Conservation (phyloP, 2,329 filamentous ascomycete species). For the Stemphylium vesicarium region DNA sequence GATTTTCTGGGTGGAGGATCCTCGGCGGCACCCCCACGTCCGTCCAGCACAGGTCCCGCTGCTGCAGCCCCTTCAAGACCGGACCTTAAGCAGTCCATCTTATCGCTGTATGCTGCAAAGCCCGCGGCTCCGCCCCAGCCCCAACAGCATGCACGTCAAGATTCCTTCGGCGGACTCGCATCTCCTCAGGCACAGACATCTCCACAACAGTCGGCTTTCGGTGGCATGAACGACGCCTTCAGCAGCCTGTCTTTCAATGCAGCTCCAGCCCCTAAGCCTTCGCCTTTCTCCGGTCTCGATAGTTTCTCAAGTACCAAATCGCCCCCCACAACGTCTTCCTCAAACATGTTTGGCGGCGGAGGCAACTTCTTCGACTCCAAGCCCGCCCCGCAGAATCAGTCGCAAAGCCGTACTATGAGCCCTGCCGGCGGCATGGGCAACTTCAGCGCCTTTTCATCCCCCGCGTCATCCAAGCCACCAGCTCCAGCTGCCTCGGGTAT, state of each 20-base stretch:
- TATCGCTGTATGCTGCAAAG: conserved; percentile 91
- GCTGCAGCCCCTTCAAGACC: conserved; percentile 74
- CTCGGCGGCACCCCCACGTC: conserved; percentile 72
- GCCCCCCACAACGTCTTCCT: conserved; percentile 53
- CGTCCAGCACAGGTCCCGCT: conserved; percentile 77
- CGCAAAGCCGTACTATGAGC: conserved; percentile 58
- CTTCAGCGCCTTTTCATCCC: conserved; percentile 70
- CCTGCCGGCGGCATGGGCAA: conserved; percentile 64
- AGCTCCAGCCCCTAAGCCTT: conserved; percentile 60
- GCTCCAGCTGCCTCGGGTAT: conserved; percentile 62
- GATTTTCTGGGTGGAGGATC: conserved; percentile 85
- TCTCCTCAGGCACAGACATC: conserved; percentile 48
- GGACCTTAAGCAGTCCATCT: conserved; percentile 94
- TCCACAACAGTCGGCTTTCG: conserved; percentile 56
- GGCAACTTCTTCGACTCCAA: conserved; percentile 84
- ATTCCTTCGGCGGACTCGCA: conserved; percentile 55
- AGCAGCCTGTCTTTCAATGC: conserved; percentile 68
- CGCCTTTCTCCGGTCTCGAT: conserved; percentile 68
- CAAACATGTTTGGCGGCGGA: conserved; percentile 64
- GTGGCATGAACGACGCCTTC: conserved; percentile 83
- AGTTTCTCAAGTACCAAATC: conserved; percentile 57
- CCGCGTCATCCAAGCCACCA: conserved; percentile 54
- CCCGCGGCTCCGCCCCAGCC: conserved; percentile 66
- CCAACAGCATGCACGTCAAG: conserved; percentile 61
- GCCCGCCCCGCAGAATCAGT: conserved; percentile 53